Conservation (phyloP, 352 stramenopile species). For the Phytophthora sojae region DNA sequence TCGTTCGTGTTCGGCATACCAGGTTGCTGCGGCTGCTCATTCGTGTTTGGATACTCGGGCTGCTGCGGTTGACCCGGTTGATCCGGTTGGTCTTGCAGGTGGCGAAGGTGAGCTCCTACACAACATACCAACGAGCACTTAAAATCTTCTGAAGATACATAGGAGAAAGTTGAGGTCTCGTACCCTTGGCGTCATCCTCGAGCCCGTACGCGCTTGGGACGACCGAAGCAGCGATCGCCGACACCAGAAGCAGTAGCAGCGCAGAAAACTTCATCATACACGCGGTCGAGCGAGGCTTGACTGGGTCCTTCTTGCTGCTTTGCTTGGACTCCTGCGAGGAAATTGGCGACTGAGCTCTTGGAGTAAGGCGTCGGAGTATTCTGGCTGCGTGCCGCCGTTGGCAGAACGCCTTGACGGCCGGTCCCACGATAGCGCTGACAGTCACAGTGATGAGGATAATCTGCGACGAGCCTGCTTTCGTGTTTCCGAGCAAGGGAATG, state of each 20-base stretch:
- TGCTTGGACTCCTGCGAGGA: neutral
- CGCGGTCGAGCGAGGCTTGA: neutral
- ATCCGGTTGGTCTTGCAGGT: conserved; percentile 23
- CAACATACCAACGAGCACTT: neutral
- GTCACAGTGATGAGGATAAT: neutral
- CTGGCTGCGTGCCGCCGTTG: neutral
- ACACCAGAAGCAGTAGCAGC: conserved; percentile 23
- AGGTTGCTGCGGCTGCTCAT: neutral
- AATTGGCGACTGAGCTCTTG: conserved; percentile 30
- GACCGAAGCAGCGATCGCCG: conserved; percentile 13
- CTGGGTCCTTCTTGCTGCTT: neutral
- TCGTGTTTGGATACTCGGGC: neutral
- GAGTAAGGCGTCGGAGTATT: neutral
- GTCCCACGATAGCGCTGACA: neutral
- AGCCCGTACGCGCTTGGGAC: neutral
- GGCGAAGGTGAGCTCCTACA: conserved; percentile 17
- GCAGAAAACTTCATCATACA: conserved; percentile 22
- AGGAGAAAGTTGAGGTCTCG: neutral
- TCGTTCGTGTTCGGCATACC: neutral
- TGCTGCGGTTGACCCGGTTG: conserved; percentile 8
- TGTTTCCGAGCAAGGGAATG: neutral
- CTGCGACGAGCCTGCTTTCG: conserved; percentile 1
- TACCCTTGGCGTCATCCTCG: conserved; percentile 5
- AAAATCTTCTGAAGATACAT: neutral
- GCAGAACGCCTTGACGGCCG: neutral